Evolutionary conservation across 441 rosid species (phyloP), one percentile per base, ranked within the genome.

Genomic region (Raphanus hybrid): DNA sequence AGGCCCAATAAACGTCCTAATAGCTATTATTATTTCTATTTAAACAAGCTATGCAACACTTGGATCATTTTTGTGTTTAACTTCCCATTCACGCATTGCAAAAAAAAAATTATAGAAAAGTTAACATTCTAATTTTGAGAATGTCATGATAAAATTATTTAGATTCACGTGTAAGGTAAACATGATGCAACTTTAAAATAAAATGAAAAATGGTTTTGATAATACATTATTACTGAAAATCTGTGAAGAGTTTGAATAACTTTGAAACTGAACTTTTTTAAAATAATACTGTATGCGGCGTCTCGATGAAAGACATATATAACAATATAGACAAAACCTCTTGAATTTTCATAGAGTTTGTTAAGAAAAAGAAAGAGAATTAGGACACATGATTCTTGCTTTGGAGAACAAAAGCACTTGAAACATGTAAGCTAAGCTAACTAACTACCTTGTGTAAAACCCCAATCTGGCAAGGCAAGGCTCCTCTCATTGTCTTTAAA

Each of bases 331-430:
- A 50, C 23, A 69, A 3, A 29, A 66, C 26, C 35, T 37, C 8
- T 27, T 12, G 16, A 34, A 2, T 55, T 54, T 67, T 11, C 8
- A 37, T 43, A 64, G 12, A 74, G 12, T n/a, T 35, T 50, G 45
- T 34, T 54, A 54, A 37, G 48, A 18, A 63, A 37, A 37, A 1
- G 0, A 70, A 70, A 55, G 26, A 5, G 61, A 71, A 77, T 64
- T 66, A 48, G 60, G 77, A 78, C 81, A 78, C 81, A 73, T 78
- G 78, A 78, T 50, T 78, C 74, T 73, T 78, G 82, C 82, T 78
- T 73, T 50, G 73, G 35, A 48, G 77, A 50, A 60, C 3, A 50
- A 67, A 60, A 35, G 76, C 6, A 54, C 41, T 61, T 68, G 78
- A 68, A 73, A 78, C 74, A 78, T 69, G 82, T 20, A 78, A 73